Evolutionary conservation across 2,329 filamentous ascomycete genomes (phyloP), one percentile per base, ranked within the genome.

Genomic region (Trichoderma endophyticum): DNA sequence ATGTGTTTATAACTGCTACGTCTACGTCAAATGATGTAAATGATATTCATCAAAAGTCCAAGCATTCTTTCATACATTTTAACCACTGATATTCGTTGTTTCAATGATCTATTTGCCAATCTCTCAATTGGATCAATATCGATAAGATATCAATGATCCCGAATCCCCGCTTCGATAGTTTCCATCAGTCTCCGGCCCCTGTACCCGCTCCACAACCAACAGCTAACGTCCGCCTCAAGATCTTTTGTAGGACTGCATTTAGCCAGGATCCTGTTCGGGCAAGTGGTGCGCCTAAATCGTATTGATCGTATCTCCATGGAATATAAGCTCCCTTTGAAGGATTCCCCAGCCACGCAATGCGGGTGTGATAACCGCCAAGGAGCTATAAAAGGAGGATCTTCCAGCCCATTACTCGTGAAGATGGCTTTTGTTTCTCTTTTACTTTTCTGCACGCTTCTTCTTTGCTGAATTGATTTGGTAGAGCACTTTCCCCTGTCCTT

Each of bases 381-480:
- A 30, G 24, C 24, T 68, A 68, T 68, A 59, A 68, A 59, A 36
- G n/a, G n/a, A n/a, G n/a, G n/a, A n/a, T n/a, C n/a, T n/a, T n/a
- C n/a, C n/a, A n/a, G n/a, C n/a, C n/a, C n/a, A n/a, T n/a, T n/a
- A n/a, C n/a, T n/a, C n/a, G n/a, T n/a, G n/a, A n/a, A n/a, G n/a
- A n/a, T n/a, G n/a, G n/a, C n/a, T n/a, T n/a, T n/a, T n/a, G n/a
- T n/a, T n/a, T n/a, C n/a, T n/a, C n/a, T n/a, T 6, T n/a, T 3
- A 12, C 3, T 5, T 6, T 60, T 24, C 30, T 7, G 15, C 3
- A 12, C 32, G 11, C 48, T 54, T 21, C 11, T 54, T n/a, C 12
- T 36, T 36, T 39, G 9, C 39, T n/a, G 21, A 36, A 61, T 39
- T 36, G 32, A 21, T 54, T 26, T 61, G 24, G n/a, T n/a, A n/a